Evolutionary conservation across 2,329 filamentous ascomycete genomes (phyloP), one percentile per base, ranked within the genome.

Genomic region (Arachnopeziza araneosa): DNA sequence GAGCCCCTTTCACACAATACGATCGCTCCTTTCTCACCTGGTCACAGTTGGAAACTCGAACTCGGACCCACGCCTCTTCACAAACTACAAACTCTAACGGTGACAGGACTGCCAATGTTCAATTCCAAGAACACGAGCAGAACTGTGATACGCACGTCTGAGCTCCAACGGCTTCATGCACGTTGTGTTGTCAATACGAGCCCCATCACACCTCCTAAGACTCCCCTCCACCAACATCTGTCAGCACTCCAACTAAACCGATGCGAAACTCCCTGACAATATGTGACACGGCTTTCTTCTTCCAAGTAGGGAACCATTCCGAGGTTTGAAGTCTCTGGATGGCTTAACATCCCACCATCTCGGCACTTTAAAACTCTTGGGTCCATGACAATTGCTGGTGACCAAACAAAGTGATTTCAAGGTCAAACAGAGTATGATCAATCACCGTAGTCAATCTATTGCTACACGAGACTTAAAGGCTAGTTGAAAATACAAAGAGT

Each of bases 181-280:
- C 30, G 54, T 22, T 57, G 58, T 54, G 58, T 24, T 57, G 58
- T 60, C 58, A 56, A 60, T 60, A 60, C 58, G 55, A 60, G 51
- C 23, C 12, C 17, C 17, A 8, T 12, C 36, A 8, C 10, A n/a
- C 26, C 23, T 12, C 36, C 17, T 24, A 36, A 51, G 12, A 44
- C 36, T 12, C 6, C 4, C 6, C 6, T 44, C 6, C 36, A 44
- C 36, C 36, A 44, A 44, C 12, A 3, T 44, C 12, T 44, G 36
- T 44, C 36, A 44, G 36, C 36, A 44, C 10, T 17, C 36, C 26
- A 4, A 44, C 10, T 12, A 44, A 44, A 44, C 17, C 36, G 17
- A 17, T 14, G 2, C 4, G 10, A 44, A 19, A 44, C 17, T 44
- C 36, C 36, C 36, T 44, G 17, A 14, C 36, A 19, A 44, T 44